Conservation (phyloP, 192 early-diverging fungal genomes). For the Mortierella alpina region DNA sequence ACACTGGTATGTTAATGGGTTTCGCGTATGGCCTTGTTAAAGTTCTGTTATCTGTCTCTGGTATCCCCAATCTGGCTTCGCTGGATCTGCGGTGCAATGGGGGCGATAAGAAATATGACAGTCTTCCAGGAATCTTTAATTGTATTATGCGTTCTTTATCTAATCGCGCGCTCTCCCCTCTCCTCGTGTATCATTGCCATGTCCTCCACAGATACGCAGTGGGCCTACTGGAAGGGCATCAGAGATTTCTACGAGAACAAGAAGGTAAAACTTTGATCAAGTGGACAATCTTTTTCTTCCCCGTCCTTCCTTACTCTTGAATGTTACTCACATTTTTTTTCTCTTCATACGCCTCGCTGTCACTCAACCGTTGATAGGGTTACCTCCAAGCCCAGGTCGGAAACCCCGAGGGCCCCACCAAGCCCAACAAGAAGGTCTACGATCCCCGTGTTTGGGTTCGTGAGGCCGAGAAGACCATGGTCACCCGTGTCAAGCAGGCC, state of each 20-base stretch:
- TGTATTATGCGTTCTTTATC: no score
- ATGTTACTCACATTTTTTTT: neutral
- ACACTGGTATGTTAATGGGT: conserved; percentile 66
- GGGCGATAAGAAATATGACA: no score
- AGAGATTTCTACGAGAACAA: conserved; percentile 88
- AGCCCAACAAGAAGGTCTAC: conserved; percentile 99
- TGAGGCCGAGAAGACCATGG: conserved; percentile 90
- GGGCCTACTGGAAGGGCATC: conserved; percentile 93
- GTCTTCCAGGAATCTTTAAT: no score
- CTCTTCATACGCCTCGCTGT: neutral
- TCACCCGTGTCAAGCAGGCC: conserved; percentile 82
- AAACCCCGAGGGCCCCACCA: conserved; percentile 94
- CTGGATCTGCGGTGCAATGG: no score
- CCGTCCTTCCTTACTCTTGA: neutral
- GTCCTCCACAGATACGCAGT: conserved; percentile 83
- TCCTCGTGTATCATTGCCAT: neutral
- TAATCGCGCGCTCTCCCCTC: no score
- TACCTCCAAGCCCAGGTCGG: conserved; percentile 94
- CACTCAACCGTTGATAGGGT: conserved; percentile 37
- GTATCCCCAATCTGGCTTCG: no score
- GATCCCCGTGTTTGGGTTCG: conserved; percentile 96
- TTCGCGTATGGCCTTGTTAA: neutral
- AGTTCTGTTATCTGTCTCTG: neutral
- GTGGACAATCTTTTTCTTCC: neutral
- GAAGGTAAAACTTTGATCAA: conserved; percentile 60